phyloP scores from a whole-genome alignment of 192 early-diverging fungal species.

The Podila verticillata region DNA sequence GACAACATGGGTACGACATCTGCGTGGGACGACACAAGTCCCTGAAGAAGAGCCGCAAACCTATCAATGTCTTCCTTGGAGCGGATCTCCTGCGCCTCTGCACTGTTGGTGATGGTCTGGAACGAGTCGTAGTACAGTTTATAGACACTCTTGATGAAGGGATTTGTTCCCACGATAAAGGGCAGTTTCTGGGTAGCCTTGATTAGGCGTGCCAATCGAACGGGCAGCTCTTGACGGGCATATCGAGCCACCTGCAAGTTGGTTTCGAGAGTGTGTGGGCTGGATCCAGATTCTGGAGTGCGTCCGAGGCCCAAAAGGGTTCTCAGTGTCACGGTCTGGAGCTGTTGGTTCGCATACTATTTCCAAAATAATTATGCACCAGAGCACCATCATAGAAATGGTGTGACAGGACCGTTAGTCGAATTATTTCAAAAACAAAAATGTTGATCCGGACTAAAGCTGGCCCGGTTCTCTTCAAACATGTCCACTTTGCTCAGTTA shows the following conservation, averaged over 20 bases:
- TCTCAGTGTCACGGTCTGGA: conserved; percentile 16
- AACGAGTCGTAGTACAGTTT: conserved; percentile 79
- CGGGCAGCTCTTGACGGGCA: conserved; percentile 82
- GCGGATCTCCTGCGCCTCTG: conserved; percentile 58
- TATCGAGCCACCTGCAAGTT: conserved; percentile 55
- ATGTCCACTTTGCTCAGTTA: not conserved
- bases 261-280: conserved; percentile 2
- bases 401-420: no score
- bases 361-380: no score
- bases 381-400: no score
- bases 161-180: conserved; percentile 96
- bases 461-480: no score
- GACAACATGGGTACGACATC: conserved; percentile 91
- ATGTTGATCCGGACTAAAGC: no score
- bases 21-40: conserved; percentile 78
- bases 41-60: conserved; percentile 76
- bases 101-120: conserved; percentile 63
- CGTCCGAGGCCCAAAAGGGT: conserved; percentile 15
- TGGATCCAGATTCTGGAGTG: not conserved
- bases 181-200: conserved; percentile 88
- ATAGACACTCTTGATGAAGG: conserved; percentile 86
- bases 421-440: no score
- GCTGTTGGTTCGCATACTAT: conserved; percentile 21
- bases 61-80: conserved; percentile 63
- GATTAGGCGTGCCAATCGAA: conserved; percentile 86